Conservation (phyloP, 164 flowering plant species). For the Kingdonia uniflora region DNA sequence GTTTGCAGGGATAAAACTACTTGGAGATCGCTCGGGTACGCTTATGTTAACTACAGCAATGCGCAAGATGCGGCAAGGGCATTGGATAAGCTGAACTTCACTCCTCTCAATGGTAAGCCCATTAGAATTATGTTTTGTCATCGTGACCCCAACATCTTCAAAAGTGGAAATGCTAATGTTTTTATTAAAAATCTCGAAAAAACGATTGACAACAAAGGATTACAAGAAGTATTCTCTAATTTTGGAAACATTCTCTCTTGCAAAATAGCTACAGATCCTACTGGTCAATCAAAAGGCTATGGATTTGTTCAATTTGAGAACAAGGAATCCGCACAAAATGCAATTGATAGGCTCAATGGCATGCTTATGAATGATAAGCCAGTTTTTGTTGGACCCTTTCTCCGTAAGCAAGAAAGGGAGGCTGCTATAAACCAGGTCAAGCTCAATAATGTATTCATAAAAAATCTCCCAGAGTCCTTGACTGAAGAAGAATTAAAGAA, state of each 20-base stretch:
- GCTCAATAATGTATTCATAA: neutral
- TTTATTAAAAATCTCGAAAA: constrained; percentile 61
- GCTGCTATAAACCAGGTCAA: neutral
- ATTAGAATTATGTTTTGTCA: constrained; percentile 57
- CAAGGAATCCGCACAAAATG: constrained; percentile 54
- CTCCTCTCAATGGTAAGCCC: constrained; percentile 43
- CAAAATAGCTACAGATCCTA: constrained; percentile 44
- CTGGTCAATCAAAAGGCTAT: constrained; percentile 73
- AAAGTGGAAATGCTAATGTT: constrained; percentile 64
- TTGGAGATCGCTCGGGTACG: constrained; percentile 28
- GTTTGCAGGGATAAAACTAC: constrained; percentile 20
- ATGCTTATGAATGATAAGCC: neutral
- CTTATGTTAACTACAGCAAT: constrained; percentile 27
- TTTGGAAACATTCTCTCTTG: constrained; percentile 66
- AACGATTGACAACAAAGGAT: constrained; percentile 1
- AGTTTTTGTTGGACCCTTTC: no score
- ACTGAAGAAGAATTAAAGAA: constrained; percentile 1
- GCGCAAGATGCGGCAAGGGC: constrained; percentile 26
- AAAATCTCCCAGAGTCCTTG: neutral
- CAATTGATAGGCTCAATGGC: constrained; percentile 52
- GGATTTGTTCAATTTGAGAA: constrained; percentile 82
- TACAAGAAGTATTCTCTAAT: constrained; percentile 41
- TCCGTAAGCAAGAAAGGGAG: neutral
- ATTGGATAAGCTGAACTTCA: constrained; percentile 44
- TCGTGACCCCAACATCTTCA: constrained; percentile 60